phyloP scores from a whole-genome alignment of 2,329 filamentous ascomycete species.

The Dendrostoma leiphaemia region DNA sequence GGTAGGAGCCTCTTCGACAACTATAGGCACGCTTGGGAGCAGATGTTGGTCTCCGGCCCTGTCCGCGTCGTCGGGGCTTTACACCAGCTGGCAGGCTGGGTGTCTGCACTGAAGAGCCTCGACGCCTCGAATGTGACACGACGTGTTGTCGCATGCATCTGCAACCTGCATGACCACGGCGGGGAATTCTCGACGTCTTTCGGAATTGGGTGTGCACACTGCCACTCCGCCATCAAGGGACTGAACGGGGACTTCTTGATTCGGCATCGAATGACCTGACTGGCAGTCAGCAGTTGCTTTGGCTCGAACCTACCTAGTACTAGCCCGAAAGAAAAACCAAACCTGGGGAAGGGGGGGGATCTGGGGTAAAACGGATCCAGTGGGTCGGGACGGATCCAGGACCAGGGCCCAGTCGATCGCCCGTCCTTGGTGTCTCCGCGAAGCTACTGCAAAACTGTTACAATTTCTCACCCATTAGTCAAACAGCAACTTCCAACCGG shows the following conservation, averaged over 20 bases:
- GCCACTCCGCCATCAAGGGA: too few species aligned
- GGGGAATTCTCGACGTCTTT: not conserved
- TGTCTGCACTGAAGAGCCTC: not conserved
- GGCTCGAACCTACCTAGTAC: not conserved
- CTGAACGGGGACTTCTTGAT: too few species aligned
- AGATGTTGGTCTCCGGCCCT: not conserved
- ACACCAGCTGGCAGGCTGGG: too few species aligned
- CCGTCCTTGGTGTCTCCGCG: not conserved
- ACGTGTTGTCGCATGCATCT: not conserved
- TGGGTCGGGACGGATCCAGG: not conserved
- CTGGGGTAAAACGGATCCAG: slow-evolving; percentile 9
- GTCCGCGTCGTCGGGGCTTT: too few species aligned
- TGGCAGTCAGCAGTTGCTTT: not conserved
- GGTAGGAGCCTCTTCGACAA: too few species aligned
- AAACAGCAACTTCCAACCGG: not conserved
- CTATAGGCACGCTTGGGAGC: too few species aligned
- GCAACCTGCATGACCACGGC: not conserved
- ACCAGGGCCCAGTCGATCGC: not conserved
- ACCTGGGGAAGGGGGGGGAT: slow-evolving; percentile 6
- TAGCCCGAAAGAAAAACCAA: not conserved
- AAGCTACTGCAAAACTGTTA: not conserved
- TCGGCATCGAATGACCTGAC: not conserved
- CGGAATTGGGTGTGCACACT: not conserved
- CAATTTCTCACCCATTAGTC: not conserved
- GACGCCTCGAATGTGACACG: not conserved